phyloP scores from a whole-genome alignment of 306 rosid genomes.

The Quercus bicolor region DNA sequence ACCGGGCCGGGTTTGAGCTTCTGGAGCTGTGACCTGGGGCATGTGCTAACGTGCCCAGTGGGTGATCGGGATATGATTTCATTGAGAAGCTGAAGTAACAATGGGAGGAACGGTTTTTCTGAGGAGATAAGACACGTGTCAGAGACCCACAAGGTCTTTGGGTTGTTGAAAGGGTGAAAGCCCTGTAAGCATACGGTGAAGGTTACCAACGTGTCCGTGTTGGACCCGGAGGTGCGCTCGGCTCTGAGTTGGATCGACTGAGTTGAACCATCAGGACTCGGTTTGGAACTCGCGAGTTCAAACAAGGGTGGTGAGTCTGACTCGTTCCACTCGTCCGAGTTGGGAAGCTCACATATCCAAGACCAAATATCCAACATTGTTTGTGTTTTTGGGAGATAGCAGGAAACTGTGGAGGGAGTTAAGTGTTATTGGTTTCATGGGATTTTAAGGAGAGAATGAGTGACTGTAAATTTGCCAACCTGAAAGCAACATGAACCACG shows the following conservation, averaged over 20 bases:
- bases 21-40: slow-evolving; percentile 83
- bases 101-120: slow-evolving; percentile 73
- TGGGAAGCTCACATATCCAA: slow-evolving; percentile 78
- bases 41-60: slow-evolving; percentile 56
- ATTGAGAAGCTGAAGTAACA: slow-evolving; percentile 80
- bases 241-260: slow-evolving; percentile 58
- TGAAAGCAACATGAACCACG: slow-evolving; percentile 41
- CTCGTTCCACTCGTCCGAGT: slow-evolving; percentile 45
- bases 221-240: slow-evolving; percentile 45
- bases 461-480: slow-evolving; percentile 40
- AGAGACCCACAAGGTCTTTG: slow-evolving; percentile 67
- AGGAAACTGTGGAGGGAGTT: slow-evolving; percentile 11
- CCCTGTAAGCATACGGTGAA: slow-evolving; percentile 59
- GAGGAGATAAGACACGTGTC: slow-evolving; percentile 58
- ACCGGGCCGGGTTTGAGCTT: slow-evolving; percentile 72
- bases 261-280: slow-evolving; percentile 16
- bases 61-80: slow-evolving; percentile 79
- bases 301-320: slow-evolving; percentile 40
- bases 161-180: slow-evolving; percentile 33
- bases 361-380: slow-evolving; percentile 75
- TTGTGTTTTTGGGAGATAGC: neutral
- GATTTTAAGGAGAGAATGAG: slow-evolving; percentile 45
- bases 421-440: neutral
- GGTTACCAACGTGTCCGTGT: slow-evolving; percentile 38
- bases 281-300: slow-evolving; percentile 49